Evolutionary conservation across 2,329 filamentous ascomycete genomes (phyloP), one percentile per base, ranked within the genome.

Genomic region (Penicillium janthinellum): DNA sequence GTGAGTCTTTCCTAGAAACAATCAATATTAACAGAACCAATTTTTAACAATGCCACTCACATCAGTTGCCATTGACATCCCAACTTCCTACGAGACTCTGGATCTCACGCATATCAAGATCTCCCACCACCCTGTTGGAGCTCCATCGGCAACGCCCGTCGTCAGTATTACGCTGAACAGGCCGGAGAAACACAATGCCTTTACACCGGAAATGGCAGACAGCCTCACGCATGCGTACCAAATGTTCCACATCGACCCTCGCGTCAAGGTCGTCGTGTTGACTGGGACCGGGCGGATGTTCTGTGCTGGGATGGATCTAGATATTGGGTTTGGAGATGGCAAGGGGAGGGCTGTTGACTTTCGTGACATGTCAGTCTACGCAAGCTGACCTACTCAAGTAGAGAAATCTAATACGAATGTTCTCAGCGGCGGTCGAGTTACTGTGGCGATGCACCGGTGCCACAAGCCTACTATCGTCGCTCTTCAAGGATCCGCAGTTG

Each of bases 91-190:
- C 57, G 67, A 74, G 54, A 64, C 66, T 11, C 69, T 77, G 5
- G 62, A 64, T 17, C 67, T 69, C 35, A 61, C 67, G 6, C 70
- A 77, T 55, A 72, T 79, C 64, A 63, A 60, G 25, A 53, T 75
- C 28, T 69, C 67, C 20, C 72, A 75, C 47, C 65, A 73, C 15
- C 73, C 72, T 3, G 61, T 54, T 2, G 69, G 71, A 22, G 84
- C 87, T 0, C 73, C 81, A 7, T 75, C 80, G 2, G 81, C 83
- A 8, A 90, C 88, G 0, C 82, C 83, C 15, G 81, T 90, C 54
- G 81, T 91, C 52, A 73, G 90, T 62, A 73, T 90, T 37, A 84
- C 84, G 2, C 82, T 91, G 42, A 81, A 89, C 76, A 85, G 89
- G 17, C 89, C 88, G 0, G 73, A 78, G 11, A 85, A 86, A 60